Percentiles rank a stretch among this genome's conserved stretches.
phyloP scores from a whole-genome alignment of 257 asterid species.

The Primulina eburnea region DNA sequence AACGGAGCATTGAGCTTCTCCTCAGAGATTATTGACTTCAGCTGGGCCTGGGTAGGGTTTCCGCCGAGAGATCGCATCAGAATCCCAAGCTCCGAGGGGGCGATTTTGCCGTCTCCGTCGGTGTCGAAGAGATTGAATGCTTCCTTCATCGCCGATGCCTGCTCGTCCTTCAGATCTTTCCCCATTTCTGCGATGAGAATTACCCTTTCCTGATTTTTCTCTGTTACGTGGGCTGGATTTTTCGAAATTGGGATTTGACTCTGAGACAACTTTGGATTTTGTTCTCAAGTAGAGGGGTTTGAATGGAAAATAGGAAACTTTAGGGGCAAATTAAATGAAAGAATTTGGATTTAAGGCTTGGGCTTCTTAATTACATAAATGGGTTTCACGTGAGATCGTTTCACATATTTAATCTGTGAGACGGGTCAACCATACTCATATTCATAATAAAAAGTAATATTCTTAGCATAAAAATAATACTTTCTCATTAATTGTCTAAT shows the following conservation, averaged over 20 bases:
- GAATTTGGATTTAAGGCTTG: not conserved
- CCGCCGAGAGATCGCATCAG: conserved; percentile 95
- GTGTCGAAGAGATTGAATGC: conserved; percentile 92
- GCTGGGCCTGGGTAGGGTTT: conserved; percentile 92
- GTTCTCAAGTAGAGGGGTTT: conserved; percentile 25
- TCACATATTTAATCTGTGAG: no score
- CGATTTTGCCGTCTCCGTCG: conserved; percentile 90
- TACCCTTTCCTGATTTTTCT: not conserved
- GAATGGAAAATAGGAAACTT: conserved; percentile 13
- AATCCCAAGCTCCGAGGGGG: conserved; percentile 86
- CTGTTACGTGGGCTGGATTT: not conserved
- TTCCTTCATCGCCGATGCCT: conserved; percentile 79
- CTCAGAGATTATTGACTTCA: conserved; percentile 63
- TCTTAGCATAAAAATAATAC: no score
- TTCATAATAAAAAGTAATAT: no score
- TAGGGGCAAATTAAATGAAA: not conserved
- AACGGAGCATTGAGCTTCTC: conserved; percentile 73
- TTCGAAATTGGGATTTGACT: conserved; percentile 7
- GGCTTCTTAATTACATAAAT: not conserved
- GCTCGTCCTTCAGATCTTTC: conserved; percentile 91
- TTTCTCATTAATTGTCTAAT: no score
- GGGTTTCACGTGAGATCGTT: no score
- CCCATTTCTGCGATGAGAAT: conserved; percentile 40
- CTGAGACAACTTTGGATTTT: conserved; percentile 4
- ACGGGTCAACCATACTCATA: no score